Percentiles rank a stretch among this genome's conserved stretches.
phyloP scores from a whole-genome alignment of 306 rosid species.

The Casuarina cunninghamiana region DNA sequence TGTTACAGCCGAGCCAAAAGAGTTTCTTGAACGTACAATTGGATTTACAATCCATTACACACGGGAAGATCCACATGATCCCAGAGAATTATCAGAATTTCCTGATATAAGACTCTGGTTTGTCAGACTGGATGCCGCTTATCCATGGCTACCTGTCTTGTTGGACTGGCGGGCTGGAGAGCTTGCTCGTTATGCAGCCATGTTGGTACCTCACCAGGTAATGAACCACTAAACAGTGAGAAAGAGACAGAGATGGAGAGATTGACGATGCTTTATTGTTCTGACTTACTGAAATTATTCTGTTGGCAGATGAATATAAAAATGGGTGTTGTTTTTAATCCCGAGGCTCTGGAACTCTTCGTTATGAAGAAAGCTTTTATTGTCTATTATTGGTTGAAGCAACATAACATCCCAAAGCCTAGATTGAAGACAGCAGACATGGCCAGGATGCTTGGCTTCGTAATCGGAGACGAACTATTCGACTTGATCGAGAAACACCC shows the following conservation, averaged over 20 bases:
- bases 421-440: constrained; percentile 70
- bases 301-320: constrained; percentile 76
- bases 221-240: constrained; percentile 4
- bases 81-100: constrained; percentile 71
- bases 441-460: constrained; percentile 99
- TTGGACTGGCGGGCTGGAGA: constrained; percentile 97
- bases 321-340: constrained; percentile 93
- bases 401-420: constrained; percentile 76
- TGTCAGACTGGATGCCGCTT: constrained; percentile 83
- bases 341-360: constrained; percentile 87
- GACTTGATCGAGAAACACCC: constrained; percentile 72
- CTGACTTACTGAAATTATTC: background rate
- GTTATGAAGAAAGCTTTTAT: constrained; percentile 77
- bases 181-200: constrained; percentile 89
- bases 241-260: background rate
- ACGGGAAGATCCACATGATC: constrained; percentile 73
- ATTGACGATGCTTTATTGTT: constrained; percentile 1
- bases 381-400: constrained; percentile 87
- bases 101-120: constrained; percentile 92
- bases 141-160: constrained; percentile 90
- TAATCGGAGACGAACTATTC: constrained; percentile 78
- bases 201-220: constrained; percentile 99
- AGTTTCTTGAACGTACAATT: constrained; percentile 70
- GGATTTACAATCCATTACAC: constrained; percentile 81
- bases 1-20: constrained; percentile 65